Percentiles rank a stretch among this genome's conserved stretches.
phyloP scores from a whole-genome alignment of 257 asterid species.

The Fraxinus americana region DNA sequence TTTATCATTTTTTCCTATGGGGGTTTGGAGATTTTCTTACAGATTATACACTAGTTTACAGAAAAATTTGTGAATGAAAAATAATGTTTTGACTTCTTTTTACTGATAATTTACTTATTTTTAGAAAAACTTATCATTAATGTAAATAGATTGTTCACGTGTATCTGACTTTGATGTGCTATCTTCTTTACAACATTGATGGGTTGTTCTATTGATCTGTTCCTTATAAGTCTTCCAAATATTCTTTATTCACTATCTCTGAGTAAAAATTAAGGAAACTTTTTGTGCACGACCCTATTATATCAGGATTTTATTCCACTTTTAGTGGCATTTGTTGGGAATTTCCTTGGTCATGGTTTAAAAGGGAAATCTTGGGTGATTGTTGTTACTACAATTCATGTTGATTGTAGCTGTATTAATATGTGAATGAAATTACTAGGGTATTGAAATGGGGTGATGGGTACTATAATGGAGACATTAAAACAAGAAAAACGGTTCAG shows the following conservation, averaged over 20 bases:
- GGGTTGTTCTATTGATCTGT: constrained; percentile 22
- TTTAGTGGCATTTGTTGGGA: constrained; percentile 11
- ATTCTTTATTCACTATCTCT: background rate
- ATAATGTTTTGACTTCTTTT: background rate
- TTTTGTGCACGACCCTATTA: constrained; percentile 9
- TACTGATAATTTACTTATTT: constrained; percentile 16
- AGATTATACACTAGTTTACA: background rate
- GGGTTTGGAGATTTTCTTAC: background rate
- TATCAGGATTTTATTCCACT: background rate
- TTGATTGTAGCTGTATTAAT: background rate
- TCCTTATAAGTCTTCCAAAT: constrained; percentile 8
- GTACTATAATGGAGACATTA: constrained; percentile 93
- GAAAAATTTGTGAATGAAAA: background rate
- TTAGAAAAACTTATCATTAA: background rate
- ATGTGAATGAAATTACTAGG: constrained; percentile 37
- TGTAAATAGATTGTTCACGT: constrained; percentile 16
- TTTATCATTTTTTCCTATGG: constrained; percentile 4
- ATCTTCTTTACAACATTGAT: constrained; percentile 14
- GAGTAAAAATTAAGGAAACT: constrained; percentile 21
- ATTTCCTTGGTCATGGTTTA: background rate
- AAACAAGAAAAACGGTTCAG: constrained; percentile 88
- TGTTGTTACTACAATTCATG: background rate
- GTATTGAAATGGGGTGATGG: constrained; percentile 85
- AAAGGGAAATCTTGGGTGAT: background rate
- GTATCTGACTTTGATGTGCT: constrained; percentile 32